These are phyloP conservation scores for Chaetomium sp. DNA, from an alignment of 2,329 filamentous ascomycete genomes.

Conservation along the genomic window DNA sequence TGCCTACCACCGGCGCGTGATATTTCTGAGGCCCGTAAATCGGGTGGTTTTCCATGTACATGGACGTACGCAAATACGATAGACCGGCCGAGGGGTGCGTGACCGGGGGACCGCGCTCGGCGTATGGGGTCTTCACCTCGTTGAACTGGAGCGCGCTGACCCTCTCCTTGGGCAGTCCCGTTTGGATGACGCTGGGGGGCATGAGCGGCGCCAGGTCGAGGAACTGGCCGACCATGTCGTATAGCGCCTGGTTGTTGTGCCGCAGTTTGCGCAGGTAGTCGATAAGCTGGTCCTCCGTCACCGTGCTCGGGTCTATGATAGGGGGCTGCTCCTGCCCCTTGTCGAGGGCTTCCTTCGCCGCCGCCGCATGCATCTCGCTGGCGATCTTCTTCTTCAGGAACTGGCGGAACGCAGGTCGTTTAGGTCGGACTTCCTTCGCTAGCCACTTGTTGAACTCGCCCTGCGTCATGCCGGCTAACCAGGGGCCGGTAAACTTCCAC, in stretches of 20 bases:
- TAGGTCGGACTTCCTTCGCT: conserved; percentile 54
- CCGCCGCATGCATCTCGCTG: conserved; percentile 47
- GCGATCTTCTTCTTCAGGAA: conserved; percentile 56
- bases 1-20: conserved; percentile 52
- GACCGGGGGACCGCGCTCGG: conserved; percentile 57
- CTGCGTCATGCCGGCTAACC: conserved; percentile 64
- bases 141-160: conserved; percentile 24
- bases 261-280: conserved; percentile 58
- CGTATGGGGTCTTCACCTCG: conserved; percentile 49
- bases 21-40: conserved; percentile 60
- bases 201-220: conserved; percentile 62
- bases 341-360: conserved; percentile 44
- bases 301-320: conserved; percentile 41
- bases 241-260: conserved; percentile 53
- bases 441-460: conserved; percentile 62
- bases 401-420: conserved; percentile 56
- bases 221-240: conserved; percentile 59
- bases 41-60: conserved; percentile 61
- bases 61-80: conserved; percentile 60
- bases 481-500: conserved; percentile 69
- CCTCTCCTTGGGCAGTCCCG: conserved; percentile 12
- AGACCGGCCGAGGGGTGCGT: conserved; percentile 65
- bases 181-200: conserved; percentile 30
- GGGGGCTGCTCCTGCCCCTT: conserved; percentile 40
- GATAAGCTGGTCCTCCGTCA: conserved; percentile 55